Conservation (phyloP, 805 yeast species). For the Vanderwaltozyma tropicalis region DNA sequence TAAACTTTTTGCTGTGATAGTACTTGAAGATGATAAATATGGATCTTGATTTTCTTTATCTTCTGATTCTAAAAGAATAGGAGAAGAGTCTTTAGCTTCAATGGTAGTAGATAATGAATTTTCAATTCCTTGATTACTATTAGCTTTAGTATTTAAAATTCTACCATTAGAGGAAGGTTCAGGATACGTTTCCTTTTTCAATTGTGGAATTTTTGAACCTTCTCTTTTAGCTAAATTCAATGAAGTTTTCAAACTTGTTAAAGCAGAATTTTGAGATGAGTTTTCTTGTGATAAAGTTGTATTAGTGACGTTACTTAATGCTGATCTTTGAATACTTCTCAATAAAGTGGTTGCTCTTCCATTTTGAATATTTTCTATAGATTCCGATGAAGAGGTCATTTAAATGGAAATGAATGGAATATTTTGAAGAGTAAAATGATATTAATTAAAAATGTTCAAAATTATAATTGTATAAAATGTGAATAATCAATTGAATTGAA, state of each 20-base stretch:
- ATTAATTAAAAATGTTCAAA: too few relatives aligned
- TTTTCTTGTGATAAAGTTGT: slow-evolving; percentile 21
- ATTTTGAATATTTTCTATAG: slow-evolving; percentile 13
- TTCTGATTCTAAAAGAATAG: slow-evolving; percentile 1
- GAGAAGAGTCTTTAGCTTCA: too few relatives aligned
- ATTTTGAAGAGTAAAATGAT: too few relatives aligned
- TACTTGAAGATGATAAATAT: slow-evolving; percentile 2
- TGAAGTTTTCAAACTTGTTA: slow-evolving; percentile 13
- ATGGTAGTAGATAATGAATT: too few relatives aligned
- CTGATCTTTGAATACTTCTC: slow-evolving; percentile 24
- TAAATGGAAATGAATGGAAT: background rate
- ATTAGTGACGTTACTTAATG: slow-evolving; percentile 28
- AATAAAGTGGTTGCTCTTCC: slow-evolving; percentile 15
- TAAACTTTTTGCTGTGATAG: slow-evolving; percentile 4
- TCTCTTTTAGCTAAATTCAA: slow-evolving; percentile 12
- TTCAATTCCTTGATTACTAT: background rate
- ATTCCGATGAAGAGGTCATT: slow-evolving; percentile 7
- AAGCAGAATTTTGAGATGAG: slow-evolving; percentile 9
- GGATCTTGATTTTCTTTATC: slow-evolving; percentile 24
- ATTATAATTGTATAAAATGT: too few relatives aligned
- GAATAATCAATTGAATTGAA: too few relatives aligned
- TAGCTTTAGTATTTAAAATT: background rate
- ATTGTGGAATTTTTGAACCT: slow-evolving; percentile 11
- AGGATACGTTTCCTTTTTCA: slow-evolving; percentile 3
- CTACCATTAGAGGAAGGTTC: background rate